Conservation (phyloP, 78 protist genomes). For the Dictyostelium purpureum region DNA sequence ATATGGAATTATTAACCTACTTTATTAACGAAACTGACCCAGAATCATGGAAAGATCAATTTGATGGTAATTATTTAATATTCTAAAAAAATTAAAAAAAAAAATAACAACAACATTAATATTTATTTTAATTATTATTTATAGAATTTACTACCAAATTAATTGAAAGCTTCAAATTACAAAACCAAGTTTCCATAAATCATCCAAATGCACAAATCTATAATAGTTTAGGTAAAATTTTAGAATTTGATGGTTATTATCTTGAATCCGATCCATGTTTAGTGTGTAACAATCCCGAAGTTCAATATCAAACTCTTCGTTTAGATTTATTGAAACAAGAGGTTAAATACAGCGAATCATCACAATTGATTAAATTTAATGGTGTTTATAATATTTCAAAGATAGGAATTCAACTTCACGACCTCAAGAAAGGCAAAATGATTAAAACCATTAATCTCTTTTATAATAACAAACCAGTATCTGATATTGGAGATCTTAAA, state of each 20-base stretch:
- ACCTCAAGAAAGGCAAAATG: conserved; percentile 59
- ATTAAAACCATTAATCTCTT: conserved; percentile 82
- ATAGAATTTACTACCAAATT: conserved; percentile 55
- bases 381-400: conserved; percentile 31
- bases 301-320: conserved; percentile 29
- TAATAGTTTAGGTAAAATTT: conserved; percentile 12
- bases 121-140: background rate
- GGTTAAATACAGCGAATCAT: conserved; percentile 79
- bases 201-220: conserved; percentile 90
- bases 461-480: conserved; percentile 67
- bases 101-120: background rate
- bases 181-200: conserved; percentile 16
- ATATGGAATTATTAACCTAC: conserved; percentile 67
- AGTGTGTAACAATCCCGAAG: conserved; percentile 79
- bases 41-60: conserved; percentile 45
- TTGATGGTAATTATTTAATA: conserved; percentile 8
- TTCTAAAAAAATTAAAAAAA: too few species aligned
- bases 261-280: conserved; percentile 87
- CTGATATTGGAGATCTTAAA: conserved; percentile 82
- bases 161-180: conserved; percentile 3
- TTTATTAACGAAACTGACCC: conserved; percentile 47
- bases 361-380: conserved; percentile 55
- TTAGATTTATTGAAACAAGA: conserved; percentile 81
- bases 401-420: conserved; percentile 45
- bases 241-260: conserved; percentile 87